Base-by-base conservation (phyloP, 2,329 filamentous ascomycete species). In the Stemphylium vesicarium region DNA sequence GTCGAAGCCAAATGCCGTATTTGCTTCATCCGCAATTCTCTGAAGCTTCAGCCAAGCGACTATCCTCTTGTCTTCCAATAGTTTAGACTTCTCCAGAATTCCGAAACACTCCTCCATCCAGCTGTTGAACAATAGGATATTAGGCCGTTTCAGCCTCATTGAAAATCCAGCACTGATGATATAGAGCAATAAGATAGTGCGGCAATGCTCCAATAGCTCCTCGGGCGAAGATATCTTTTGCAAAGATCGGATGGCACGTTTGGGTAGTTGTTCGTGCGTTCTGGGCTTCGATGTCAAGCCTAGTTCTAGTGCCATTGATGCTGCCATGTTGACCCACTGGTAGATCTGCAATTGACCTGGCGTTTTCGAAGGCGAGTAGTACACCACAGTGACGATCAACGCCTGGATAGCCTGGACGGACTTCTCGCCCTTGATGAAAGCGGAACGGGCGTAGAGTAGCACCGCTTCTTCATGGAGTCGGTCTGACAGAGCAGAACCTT, bases 351-450 rank as follows among this genome's bases (percentile, higher is more conserved):
- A 47, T 10, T 72, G 70, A 0, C 65, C 64, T 9, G 69, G 70
- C 1, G 62, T 63, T 32, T 67, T 72, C 8, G 71, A 72, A 22
- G 72, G 72, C 10, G 72, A 73, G 36, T 70, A 73, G 50, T 69
- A 75, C 2, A 66, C 60, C 11, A 75, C 68, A 8, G 72, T 73
- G 1, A 75, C 64, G 7, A 73, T 54, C n/a, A 75, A 50, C 9
- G 72, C 72, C 52, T 75, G 72, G 5, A 75, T 68, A 41, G 67
- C 66, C 48, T 75, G 67, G n/a, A 75, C 53, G 0, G 69, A 70
- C 51, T 75, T 75, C 44, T 73, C 71, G n/a, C 71, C 71, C n/a
- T 69, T 70, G 35, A 75, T 68, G 46, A 75, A 74, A 2, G 71
- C 58, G 4, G 64, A 66, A 44, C 67, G 64, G 29, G 73, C 73